These are phyloP conservation scores for Omphalotus olearius DNA, from an alignment of 1,284 basidiomycete genomes.

Conservation along the genomic window DNA sequence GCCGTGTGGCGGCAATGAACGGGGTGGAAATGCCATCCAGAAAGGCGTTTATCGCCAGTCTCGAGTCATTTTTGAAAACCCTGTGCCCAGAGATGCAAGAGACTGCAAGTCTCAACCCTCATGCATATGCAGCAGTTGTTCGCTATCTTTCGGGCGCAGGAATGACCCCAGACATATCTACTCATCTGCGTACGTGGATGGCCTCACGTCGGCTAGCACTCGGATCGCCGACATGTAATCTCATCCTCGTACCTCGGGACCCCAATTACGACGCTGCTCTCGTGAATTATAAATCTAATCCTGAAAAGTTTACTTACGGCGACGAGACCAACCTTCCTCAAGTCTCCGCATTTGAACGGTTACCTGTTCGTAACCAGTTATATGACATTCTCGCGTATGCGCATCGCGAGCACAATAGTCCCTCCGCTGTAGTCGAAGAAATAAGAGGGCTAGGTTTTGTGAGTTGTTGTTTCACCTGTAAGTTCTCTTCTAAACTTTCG, in stretches of 20 bases:
- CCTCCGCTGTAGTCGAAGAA: slow-evolving; percentile 52
- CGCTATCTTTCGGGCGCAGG: slow-evolving; percentile 42
- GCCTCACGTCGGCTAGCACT: slow-evolving; percentile 55
- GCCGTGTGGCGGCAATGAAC: slow-evolving; percentile 43
- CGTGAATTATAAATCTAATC: slow-evolving; percentile 10
- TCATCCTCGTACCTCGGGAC: slow-evolving; percentile 48
- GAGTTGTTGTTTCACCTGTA: slow-evolving; percentile 24
- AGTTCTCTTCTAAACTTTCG: slow-evolving; percentile 12
- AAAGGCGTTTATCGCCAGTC: slow-evolving; percentile 44
- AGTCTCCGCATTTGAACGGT: slow-evolving; percentile 42
- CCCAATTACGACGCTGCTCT: slow-evolving; percentile 4
- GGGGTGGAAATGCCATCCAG: slow-evolving; percentile 58
- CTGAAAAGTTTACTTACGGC: slow-evolving; percentile 4
- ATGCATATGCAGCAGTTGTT: slow-evolving; percentile 49
- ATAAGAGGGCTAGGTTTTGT: slow-evolving; percentile 56
- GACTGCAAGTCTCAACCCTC: slow-evolving; percentile 51
- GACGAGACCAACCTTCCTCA: slow-evolving; percentile 19
- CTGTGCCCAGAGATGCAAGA: slow-evolving; percentile 55
- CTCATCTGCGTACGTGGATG: slow-evolving; percentile 50
- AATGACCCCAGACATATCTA: slow-evolving; percentile 35
- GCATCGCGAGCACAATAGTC: slow-evolving; percentile 52
- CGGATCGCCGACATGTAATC: slow-evolving; percentile 45
- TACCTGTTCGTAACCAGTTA: slow-evolving; percentile 63
- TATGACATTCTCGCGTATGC: slow-evolving; percentile 66
- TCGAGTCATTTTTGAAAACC: slow-evolving; percentile 46